Conservation (phyloP, 306 rosid species). For the Ziziphus jujuba region DNA sequence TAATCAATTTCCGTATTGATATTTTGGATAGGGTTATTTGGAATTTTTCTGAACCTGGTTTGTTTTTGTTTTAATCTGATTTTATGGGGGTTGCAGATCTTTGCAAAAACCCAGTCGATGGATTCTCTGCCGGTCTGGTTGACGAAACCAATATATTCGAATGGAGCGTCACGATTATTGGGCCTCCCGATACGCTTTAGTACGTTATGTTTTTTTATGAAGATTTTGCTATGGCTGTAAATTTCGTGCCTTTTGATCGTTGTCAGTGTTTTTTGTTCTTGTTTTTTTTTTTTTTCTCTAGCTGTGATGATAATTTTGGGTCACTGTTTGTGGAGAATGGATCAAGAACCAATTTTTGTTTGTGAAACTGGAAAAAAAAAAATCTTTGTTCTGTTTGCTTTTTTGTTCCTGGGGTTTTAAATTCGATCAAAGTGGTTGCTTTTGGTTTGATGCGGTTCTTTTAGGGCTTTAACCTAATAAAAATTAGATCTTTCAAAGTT, state of each 20-base stretch:
- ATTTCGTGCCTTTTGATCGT: not conserved
- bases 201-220: conserved; percentile 37
- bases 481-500: not conserved
- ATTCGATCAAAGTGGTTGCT: conserved; percentile 1
- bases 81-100: conserved; percentile 57
- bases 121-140: conserved; percentile 94
- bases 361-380: not conserved
- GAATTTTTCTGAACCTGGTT: conserved; percentile 20
- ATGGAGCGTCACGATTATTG: conserved; percentile 98
- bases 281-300: conserved; percentile 8
- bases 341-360: conserved; percentile 20
- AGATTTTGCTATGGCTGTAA: not conserved
- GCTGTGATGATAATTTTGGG: conserved; percentile 2
- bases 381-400: conserved; percentile 1
- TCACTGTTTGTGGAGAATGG: conserved; percentile 12
- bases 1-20: not conserved
- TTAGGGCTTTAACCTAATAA: conserved; percentile 11
- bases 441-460: not conserved
- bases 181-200: conserved; percentile 99
- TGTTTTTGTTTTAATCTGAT: conserved; percentile 1
- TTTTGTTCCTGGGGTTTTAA: conserved; percentile 4
- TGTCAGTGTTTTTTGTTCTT: conserved; percentile 10
- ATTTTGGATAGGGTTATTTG: conserved; percentile 27
- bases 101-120: conserved; percentile 91
- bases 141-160: conserved; percentile 89